Percentiles rank a stretch among this genome's conserved stretches.
phyloP scores from a whole-genome alignment of 495 filamentous ascomycete genomes.

The Gamarada debralockiae region DNA sequence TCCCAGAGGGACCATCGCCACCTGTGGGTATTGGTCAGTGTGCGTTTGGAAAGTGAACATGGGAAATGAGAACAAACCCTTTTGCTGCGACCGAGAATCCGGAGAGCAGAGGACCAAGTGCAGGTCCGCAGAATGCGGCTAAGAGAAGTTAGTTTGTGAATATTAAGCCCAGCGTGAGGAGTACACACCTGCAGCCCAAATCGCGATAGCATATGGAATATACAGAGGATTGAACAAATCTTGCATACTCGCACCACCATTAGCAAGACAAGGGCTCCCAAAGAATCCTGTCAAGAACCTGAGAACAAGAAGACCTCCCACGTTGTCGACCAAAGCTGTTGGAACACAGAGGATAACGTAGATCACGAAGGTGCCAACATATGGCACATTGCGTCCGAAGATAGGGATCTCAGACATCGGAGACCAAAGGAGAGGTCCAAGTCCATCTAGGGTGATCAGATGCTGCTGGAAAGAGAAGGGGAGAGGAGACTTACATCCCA shows the following conservation, averaged over 20 bases:
- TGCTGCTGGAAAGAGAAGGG: no score
- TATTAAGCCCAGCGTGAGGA: no score
- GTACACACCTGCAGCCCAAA: no score
- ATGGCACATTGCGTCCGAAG: constrained; percentile 56
- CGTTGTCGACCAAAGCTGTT: constrained; percentile 65
- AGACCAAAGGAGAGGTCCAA: constrained; percentile 40
- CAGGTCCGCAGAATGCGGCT: constrained; percentile 35
- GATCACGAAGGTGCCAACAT: constrained; percentile 61
- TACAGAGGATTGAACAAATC: constrained; percentile 53
- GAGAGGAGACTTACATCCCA: constrained; percentile 36
- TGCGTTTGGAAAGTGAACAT: no score
- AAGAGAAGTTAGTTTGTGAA: no score
- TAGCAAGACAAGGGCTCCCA: constrained; percentile 68
- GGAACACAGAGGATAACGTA: constrained; percentile 73
- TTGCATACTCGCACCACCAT: constrained; percentile 69
- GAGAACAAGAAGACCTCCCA: constrained; percentile 62
- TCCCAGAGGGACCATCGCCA: constrained; percentile 44
- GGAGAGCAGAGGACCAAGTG: constrained; percentile 40
- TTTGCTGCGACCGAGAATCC: constrained; percentile 31
- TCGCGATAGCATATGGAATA: no score
- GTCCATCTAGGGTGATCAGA: constrained; percentile 38
- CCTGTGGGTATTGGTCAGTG: constrained; percentile 13
- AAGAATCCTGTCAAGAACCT: constrained; percentile 73
- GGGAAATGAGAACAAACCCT: not conserved
- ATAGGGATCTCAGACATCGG: constrained; percentile 59